A percentile compares a stretch with the other conserved stretches of the same genome.
These are phyloP conservation scores for Umbelopsis vinacea DNA, from an alignment of 192 early-diverging fungal species.

Conservation along the genomic window DNA sequence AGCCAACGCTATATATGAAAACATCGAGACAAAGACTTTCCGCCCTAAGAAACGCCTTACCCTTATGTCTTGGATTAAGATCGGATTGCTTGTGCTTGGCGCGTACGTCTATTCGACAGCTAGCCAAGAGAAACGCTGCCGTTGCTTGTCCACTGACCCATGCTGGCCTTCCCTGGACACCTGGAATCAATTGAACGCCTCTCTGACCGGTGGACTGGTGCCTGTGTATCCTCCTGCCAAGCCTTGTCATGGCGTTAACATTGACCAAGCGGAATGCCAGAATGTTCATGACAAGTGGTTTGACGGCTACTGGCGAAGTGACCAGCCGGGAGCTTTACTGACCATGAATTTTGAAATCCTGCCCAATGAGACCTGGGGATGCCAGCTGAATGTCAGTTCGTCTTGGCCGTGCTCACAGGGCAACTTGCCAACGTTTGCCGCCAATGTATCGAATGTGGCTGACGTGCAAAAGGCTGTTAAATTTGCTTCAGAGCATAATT, in stretches of 20 bases:
- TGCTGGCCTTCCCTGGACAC: slow-evolving; percentile 35
- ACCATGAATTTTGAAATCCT: slow-evolving; percentile 30
- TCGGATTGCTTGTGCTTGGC: neutral
- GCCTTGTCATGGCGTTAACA: slow-evolving; percentile 37
- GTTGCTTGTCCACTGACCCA: slow-evolving; percentile 11
- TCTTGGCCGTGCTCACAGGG: slow-evolving; percentile 37
- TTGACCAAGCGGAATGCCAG: slow-evolving; percentile 35
- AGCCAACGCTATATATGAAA: no score
- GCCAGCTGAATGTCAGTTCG: slow-evolving; percentile 12
- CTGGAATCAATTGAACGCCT: slow-evolving; percentile 34
- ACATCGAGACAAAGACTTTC: no score
- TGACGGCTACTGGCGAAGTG: slow-evolving; percentile 28
- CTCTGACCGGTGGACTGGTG: slow-evolving; percentile 30
- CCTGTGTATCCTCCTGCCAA: slow-evolving; percentile 33
- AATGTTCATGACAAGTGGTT: slow-evolving; percentile 40
- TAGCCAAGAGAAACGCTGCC: neutral
- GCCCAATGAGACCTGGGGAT: slow-evolving; percentile 31
- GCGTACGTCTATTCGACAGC: neutral
- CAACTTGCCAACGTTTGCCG: slow-evolving; percentile 38
- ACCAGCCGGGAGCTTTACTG: slow-evolving; percentile 28
- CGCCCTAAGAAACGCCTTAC: no score
- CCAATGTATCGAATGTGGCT: slow-evolving; percentile 33
- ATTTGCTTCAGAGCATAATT: slow-evolving; percentile 45
- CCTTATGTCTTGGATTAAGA: neutral
- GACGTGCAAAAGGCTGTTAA: slow-evolving; percentile 38